Conservation (phyloP, 106 monocot genomes). For the Dactylorhiza incarnata region DNA sequence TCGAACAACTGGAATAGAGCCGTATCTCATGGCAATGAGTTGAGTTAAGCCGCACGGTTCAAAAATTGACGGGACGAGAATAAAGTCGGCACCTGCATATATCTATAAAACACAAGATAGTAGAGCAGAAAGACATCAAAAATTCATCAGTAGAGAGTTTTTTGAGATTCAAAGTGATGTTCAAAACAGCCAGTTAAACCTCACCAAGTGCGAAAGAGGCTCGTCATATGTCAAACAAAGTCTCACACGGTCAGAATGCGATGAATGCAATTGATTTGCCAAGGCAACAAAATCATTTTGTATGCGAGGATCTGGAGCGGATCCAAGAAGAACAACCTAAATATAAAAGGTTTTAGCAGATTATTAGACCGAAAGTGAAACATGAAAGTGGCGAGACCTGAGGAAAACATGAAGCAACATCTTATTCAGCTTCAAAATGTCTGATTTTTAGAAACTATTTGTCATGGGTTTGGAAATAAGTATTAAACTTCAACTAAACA, state of each 20-base stretch:
- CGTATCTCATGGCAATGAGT: conserved; percentile 94
- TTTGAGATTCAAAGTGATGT: background rate
- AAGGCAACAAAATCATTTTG: conserved; percentile 84
- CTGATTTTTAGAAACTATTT: background rate
- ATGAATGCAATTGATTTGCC: conserved; percentile 74
- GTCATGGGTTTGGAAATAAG: background rate
- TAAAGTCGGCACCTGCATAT: conserved; percentile 94
- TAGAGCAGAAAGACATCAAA: background rate
- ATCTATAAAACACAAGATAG: conserved; percentile 39
- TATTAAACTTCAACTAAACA: background rate
- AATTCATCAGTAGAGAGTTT: background rate
- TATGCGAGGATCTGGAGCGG: conserved; percentile 88
- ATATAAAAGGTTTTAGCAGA: background rate
- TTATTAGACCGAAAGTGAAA: background rate
- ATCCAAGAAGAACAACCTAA: conserved; percentile 92
- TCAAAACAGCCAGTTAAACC: conserved; percentile 1
- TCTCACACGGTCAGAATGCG: conserved; percentile 55
- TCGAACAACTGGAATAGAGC: conserved; percentile 89
- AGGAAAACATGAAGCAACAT: background rate
- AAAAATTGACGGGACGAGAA: conserved; percentile 93
- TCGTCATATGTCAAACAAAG: conserved; percentile 92
- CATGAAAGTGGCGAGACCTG: background rate
- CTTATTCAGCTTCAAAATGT: background rate
- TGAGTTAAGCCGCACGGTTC: conserved; percentile 97
- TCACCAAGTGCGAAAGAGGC: conserved; percentile 93